Base-by-base conservation (phyloP, 768 basidiomycete species). In the Termitomyces sp. region DNA sequence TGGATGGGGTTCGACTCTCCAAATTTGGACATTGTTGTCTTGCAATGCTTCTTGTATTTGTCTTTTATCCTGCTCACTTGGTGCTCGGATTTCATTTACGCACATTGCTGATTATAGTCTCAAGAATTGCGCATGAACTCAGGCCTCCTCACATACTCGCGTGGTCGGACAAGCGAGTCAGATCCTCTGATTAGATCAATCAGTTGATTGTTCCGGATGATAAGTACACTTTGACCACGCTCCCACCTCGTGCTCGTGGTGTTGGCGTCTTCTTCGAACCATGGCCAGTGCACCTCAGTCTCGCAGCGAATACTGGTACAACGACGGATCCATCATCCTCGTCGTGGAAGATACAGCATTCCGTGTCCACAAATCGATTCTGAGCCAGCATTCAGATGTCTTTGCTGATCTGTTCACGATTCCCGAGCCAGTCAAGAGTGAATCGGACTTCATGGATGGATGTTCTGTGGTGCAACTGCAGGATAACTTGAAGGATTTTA, bases 251-350 rank as follows among this genome's bases (percentile, higher is more conserved):
- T 57, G 55, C 11, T 46, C 55, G 55, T 57, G 55, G 11, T 22
- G 22, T 24, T 9, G 38, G 1, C 20, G n/a, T 39, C 50, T 36
- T 36, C 36, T 52, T 33, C 32, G 11, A 40, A 16, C 44, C 22
- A 54, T 39, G 53, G 24, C 13, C n/a, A 11, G 13, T 9, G 53
- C 50, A 12, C n/a, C n/a, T 18, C 32, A 45, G 0, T 40, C 44
- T 18, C 62, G 40, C 22, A 63, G 62, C 35, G 75, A 76, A 7
- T 77, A 76, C 63, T 79, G 78, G 70, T 77, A 74, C 57, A 36
- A 68, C 32, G 78, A 79, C 66, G 77, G 78, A 4, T 79, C 78
- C 18, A 69, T 79, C 11, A 71, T 78, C 39, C 58, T 78, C 24
- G 68, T 75, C 20, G 70, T 78, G 4, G 69, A 73, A 28, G 63